Percentiles rank a stretch among this genome's conserved stretches.
These are phyloP conservation scores for Vaccinium macrocarpon DNA, from an alignment of 148 eudicot genomes.

Conservation along the genomic window DNA sequence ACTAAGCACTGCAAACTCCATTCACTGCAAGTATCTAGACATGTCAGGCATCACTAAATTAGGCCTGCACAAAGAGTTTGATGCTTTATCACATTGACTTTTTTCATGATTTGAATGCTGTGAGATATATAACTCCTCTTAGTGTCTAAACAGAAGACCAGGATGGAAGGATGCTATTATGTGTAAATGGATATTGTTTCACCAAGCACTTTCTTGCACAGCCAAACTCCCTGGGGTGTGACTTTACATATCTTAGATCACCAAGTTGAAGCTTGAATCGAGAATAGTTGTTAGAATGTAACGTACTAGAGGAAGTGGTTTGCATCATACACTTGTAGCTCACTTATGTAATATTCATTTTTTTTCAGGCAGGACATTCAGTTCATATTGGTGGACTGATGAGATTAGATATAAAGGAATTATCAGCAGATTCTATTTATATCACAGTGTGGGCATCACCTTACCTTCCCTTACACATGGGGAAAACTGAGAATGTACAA, in stretches of 20 bases:
- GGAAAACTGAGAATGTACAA: constrained; percentile 67
- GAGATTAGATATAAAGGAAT: constrained; percentile 74
- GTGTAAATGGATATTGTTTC: neutral
- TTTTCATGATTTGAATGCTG: neutral
- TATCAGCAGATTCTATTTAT: constrained; percentile 70
- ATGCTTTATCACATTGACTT: neutral
- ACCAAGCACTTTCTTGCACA: neutral
- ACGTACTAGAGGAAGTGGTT: neutral
- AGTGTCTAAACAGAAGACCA: neutral
- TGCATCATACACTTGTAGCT: constrained; percentile 4
- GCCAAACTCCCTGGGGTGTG: neutral
- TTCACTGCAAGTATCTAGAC: neutral
- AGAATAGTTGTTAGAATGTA: no score
- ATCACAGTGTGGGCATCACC: constrained; percentile 95
- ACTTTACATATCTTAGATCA: neutral
- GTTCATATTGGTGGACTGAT: constrained; percentile 89
- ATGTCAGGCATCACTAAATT: neutral
- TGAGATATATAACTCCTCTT: neutral
- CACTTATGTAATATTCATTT: constrained; percentile 2
- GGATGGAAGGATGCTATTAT: neutral
- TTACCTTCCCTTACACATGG: constrained; percentile 87
- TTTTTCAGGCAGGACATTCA: constrained; percentile 71
- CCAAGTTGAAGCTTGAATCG: neutral
- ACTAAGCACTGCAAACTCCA: neutral
- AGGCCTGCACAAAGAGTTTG: neutral